phyloP scores from a whole-genome alignment of 1,139 yeast species.

The Geotrichum restrictum region DNA sequence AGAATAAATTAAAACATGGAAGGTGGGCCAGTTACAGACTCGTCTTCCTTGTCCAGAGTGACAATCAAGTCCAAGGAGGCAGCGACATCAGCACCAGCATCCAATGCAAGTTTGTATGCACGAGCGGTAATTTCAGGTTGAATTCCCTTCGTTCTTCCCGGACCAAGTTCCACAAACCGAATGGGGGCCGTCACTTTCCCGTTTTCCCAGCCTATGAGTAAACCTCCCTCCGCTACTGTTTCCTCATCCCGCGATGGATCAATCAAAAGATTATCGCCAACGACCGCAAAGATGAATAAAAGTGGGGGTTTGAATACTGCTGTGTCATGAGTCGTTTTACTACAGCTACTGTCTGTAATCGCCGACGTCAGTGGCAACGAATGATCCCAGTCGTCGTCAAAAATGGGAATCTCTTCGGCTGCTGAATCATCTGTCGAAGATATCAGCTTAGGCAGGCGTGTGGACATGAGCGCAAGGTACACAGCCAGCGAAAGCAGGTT shows the following conservation, averaged over 20 bases:
- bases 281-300: slow-evolving; percentile 66
- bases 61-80: slow-evolving; percentile 31
- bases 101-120: slow-evolving; percentile 35
- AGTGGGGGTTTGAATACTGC: slow-evolving; percentile 57
- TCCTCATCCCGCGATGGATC: slow-evolving; percentile 88
- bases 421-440: slow-evolving; percentile 55
- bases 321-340: slow-evolving; percentile 24
- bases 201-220: slow-evolving; percentile 65
- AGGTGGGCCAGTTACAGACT: slow-evolving; percentile 21
- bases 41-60: slow-evolving; percentile 21
- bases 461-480: slow-evolving; percentile 74
- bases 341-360: too few relatives aligned
- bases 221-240: slow-evolving; percentile 78
- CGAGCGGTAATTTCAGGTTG: slow-evolving; percentile 31
- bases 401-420: slow-evolving; percentile 82
- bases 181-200: slow-evolving; percentile 54
- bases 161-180: slow-evolving; percentile 25
- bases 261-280: slow-evolving; percentile 61
- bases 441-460: slow-evolving; percentile 67
- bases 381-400: slow-evolving; percentile 79
- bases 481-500: slow-evolving; percentile 73
- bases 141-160: slow-evolving; percentile 32
- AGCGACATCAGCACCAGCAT: slow-evolving; percentile 35
- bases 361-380: slow-evolving; percentile 48
- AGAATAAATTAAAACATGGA: slow-evolving; percentile 20